Evolutionary conservation across 345 rosid species (phyloP), one percentile per base, ranked within the genome.

Genomic region (Fremontodendron californicum): DNA sequence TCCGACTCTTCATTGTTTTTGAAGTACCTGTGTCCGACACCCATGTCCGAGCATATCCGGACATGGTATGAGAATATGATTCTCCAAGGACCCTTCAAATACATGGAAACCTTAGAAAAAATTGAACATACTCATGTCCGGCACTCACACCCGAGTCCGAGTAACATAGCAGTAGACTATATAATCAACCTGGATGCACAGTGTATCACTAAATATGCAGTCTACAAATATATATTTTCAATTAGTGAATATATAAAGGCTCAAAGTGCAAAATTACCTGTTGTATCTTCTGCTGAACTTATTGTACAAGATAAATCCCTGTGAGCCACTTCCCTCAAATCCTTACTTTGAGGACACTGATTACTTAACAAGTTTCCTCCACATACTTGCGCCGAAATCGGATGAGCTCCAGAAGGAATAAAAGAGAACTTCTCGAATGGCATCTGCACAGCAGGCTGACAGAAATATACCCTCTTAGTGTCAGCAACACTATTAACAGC

Each of bases 261-360:
- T 29, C 66, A 40, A 55, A 7, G 29, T 2, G 37, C 33, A 80
- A 55, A 42, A 73, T 84, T 88, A 91, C 96, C 89, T 81, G 86
- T 29, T 43, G 82, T 29, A 65, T 83, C 88, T 76, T 85, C 90
- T 40, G 75, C 51, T 61, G 84, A 78, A 80, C 29, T 80, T 75
- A 78, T 74, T 52, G 80, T 16, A 73, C 82, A 77, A 19, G 80
- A 70, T 52, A 75, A 40, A 15, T 81, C 84, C 27, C 42, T 61
- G 42, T 48, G 78, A 73, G 55, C 80, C 40, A 81, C 75, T 61
- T 90, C 91, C 74, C 74, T 78, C 81, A 85, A 77, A 77, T 90
- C 96, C 80, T 74, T 91, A 82, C 87, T 82, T 79, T 89, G 91
- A 65, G 91, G 69, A 35, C 75, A 84, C 57, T 82, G 82, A 78